Conservation (phyloP, 768 basidiomycete species). For the Steccherinum ochraceum region DNA sequence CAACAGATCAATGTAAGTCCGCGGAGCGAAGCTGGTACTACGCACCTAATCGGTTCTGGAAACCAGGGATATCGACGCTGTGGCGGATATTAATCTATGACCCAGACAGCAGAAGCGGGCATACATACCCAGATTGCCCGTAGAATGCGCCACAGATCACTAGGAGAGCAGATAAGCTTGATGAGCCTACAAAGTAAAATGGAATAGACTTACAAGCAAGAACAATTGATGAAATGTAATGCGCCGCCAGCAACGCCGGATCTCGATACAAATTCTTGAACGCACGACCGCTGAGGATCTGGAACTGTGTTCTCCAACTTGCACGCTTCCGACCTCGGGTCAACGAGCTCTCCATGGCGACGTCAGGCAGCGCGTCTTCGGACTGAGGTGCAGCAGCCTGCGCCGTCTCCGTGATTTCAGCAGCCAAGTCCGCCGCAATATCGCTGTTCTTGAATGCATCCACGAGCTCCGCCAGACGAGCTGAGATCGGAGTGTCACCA, state of each 20-base stretch:
- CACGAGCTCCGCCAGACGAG: constrained; percentile 67
- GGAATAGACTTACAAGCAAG: constrained; percentile 62
- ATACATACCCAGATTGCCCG: constrained; percentile 78
- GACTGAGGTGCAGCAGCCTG: constrained; percentile 17
- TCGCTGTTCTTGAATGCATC: constrained; percentile 62
- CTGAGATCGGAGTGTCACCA: constrained; percentile 33
- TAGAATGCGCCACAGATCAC: constrained; percentile 94
- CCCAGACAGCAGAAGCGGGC: too few relatives aligned
- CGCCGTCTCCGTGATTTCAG: constrained; percentile 49
- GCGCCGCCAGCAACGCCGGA: constrained; percentile 83
- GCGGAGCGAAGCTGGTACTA: neutral
- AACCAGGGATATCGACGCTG: constrained; percentile 90
- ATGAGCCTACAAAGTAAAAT: constrained; percentile 3
- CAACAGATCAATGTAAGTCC: neutral
- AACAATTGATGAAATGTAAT: constrained; percentile 79
- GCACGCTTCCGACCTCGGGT: constrained; percentile 75
- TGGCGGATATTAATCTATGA: too few relatives aligned
- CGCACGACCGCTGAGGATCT: constrained; percentile 88
- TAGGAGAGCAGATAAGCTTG: constrained; percentile 21
- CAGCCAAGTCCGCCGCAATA: constrained; percentile 53
- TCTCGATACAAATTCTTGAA: constrained; percentile 99
- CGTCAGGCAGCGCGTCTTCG: constrained; percentile 51
- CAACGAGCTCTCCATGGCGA: constrained; percentile 58
- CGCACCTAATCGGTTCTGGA: constrained; percentile 90
- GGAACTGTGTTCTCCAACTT: constrained; percentile 85